A percentile compares a stretch with the other conserved stretches of the same genome.
Evolutionary conservation across 345 rosid species (phyloP).

Genomic region (Litchi chinensis): DNA sequence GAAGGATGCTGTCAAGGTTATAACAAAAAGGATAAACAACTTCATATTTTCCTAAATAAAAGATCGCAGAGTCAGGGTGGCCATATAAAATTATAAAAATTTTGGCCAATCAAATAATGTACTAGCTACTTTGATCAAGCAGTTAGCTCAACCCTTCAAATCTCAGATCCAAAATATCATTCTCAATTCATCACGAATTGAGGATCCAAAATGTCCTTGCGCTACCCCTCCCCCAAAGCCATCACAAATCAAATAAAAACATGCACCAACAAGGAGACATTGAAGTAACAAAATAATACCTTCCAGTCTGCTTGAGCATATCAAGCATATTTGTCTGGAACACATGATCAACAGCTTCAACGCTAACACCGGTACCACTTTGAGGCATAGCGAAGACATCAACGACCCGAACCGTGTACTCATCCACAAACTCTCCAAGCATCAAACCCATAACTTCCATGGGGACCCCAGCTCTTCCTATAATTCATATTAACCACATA

Average conservation of each 20-base stretch:
- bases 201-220: too few relatives aligned
- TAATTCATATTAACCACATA: slow-evolving; percentile 14
- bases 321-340: slow-evolving; percentile 99
- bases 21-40: neutral
- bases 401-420: slow-evolving; percentile 94
- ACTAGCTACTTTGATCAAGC: neutral
- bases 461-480: slow-evolving; percentile 99
- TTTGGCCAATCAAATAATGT: neutral
- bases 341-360: slow-evolving; percentile 98
- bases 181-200: too few relatives aligned
- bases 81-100: neutral
- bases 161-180: too few relatives aligned
- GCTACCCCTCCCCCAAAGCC: neutral
- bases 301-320: slow-evolving; percentile 99
- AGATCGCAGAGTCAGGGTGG: neutral
- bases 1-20: neutral
- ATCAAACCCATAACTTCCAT: slow-evolving; percentile 99
- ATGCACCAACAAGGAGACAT: neutral
- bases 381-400: slow-evolving; percentile 99
- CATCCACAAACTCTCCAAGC: slow-evolving; percentile 99
- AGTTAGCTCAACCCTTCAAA: neutral
- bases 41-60: neutral
- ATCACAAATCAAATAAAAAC: neutral
- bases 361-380: slow-evolving; percentile 99
- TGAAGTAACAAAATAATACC: slow-evolving; percentile 41